phyloP scores from a whole-genome alignment of 2,329 filamentous ascomycete species.

The Mycocentrospora acerina region DNA sequence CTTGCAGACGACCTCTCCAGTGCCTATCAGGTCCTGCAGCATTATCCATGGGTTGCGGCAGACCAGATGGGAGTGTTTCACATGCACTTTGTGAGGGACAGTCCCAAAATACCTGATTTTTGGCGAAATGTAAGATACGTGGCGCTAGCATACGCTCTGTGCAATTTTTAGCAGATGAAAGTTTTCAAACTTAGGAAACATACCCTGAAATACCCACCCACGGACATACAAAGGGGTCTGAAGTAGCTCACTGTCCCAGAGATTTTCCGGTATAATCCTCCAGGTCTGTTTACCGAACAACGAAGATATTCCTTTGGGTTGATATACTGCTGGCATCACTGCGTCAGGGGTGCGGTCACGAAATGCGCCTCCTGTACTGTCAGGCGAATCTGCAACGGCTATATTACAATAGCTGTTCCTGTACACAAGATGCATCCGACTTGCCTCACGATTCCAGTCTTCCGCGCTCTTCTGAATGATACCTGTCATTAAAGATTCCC shows the following conservation, averaged over 20 bases:
- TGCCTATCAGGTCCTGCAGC: slow-evolving; percentile 20
- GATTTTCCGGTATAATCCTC: slow-evolving; percentile 15
- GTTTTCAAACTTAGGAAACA: not conserved
- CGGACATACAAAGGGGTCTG: slow-evolving; percentile 18
- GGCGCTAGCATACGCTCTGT: slow-evolving; percentile 31
- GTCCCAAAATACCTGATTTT: slow-evolving; percentile 31
- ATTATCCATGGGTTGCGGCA: slow-evolving; percentile 21
- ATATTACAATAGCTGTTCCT: slow-evolving; percentile 32
- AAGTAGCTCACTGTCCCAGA: slow-evolving; percentile 25
- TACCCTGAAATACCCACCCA: slow-evolving; percentile 36
- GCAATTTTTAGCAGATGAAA: too few relatives aligned
- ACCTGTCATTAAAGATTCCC: not conserved
- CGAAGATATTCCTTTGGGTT: slow-evolving; percentile 3
- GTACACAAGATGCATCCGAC: slow-evolving; percentile 32
- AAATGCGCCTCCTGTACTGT: slow-evolving; percentile 22
- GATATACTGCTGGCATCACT: slow-evolving; percentile 16
- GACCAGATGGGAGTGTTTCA: slow-evolving; percentile 23
- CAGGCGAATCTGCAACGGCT: slow-evolving; percentile 21
- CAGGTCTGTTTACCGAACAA: slow-evolving; percentile 17
- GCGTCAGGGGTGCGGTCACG: slow-evolving; percentile 14
- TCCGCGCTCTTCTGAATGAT: slow-evolving; percentile 16
- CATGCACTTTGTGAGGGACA: slow-evolving; percentile 24
- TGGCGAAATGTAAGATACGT: slow-evolving; percentile 27
- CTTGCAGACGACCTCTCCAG: slow-evolving; percentile 27
- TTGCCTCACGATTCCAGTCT: slow-evolving; percentile 22